phyloP scores from a whole-genome alignment of 352 stramenopile genomes.

The Aphanomyces invadans region DNA sequence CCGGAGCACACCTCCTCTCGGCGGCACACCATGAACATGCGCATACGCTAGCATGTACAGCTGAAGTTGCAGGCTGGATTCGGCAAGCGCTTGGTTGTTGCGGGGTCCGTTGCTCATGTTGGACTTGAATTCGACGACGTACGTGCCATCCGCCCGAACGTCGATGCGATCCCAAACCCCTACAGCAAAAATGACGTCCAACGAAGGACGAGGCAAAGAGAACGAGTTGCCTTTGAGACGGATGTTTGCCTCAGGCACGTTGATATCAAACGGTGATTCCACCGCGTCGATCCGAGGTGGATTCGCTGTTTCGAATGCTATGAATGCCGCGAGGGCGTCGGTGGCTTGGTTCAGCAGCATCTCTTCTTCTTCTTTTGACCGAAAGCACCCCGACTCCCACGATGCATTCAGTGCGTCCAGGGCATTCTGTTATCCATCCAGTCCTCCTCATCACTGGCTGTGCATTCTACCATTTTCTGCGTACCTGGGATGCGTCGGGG shows the following conservation, averaged over 20 bases:
- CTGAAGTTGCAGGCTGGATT: constrained; percentile 73
- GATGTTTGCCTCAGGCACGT: constrained; percentile 42
- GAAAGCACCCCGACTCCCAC: constrained; percentile 18
- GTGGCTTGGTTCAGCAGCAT: constrained; percentile 35
- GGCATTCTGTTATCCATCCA: constrained; percentile 22
- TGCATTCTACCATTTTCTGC: no score
- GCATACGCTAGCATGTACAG: constrained; percentile 75
- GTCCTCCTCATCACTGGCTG: no score
- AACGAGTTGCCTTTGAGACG: constrained; percentile 30
- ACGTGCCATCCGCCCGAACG: constrained; percentile 24
- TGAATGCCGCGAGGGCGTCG: constrained; percentile 39
- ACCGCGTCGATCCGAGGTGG: constrained; percentile 41
- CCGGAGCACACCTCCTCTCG: constrained; percentile 49
- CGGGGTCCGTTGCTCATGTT: constrained; percentile 48
- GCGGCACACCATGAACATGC: constrained; percentile 43
- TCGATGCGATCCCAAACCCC: constrained; percentile 79
- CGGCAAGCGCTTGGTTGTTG: constrained; percentile 44
- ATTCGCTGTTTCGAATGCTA: constrained; percentile 32
- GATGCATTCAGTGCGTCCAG: constrained; percentile 14
- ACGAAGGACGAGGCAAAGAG: not conserved
- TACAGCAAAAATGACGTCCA: not conserved
- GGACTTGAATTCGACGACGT: constrained; percentile 82
- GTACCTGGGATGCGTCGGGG: constrained; percentile 15
- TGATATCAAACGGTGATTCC: constrained; percentile 53
- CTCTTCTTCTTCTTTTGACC: constrained; percentile 29